Evolutionary conservation across 306 rosid genomes (phyloP).

Genomic region (Gynostemma pentaphyllum): DNA sequence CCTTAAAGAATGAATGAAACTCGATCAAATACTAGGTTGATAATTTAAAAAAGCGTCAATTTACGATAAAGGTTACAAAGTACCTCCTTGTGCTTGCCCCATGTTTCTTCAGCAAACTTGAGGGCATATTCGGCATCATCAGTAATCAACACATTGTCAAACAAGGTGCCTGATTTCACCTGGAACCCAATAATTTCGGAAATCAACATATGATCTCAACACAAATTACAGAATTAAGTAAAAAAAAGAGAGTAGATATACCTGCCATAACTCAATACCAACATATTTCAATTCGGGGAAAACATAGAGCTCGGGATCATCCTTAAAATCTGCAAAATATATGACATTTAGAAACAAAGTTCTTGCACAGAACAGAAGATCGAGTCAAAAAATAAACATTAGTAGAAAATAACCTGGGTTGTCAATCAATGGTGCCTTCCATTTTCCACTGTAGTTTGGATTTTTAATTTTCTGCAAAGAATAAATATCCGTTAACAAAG

Average conservation of each 20-base stretch:
- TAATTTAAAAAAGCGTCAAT: not conserved
- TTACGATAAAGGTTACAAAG: conserved; percentile 8
- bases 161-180: conserved; percentile 98
- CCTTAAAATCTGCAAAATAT: conserved; percentile 60
- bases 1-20: conserved; percentile 37
- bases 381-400: not conserved
- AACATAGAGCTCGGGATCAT: conserved; percentile 86
- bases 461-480: conserved; percentile 79
- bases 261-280: conserved; percentile 99
- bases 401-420: conserved; percentile 61
- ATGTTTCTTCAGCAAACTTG: conserved; percentile 82
- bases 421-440: conserved; percentile 96
- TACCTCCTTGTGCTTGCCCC: conserved; percentile 94
- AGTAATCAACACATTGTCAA: conserved; percentile 70
- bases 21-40: conserved; percentile 7
- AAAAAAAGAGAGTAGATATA: conserved; percentile 11
- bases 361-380: not conserved
- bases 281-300: conserved; percentile 87
- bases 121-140: conserved; percentile 93
- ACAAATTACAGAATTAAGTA: not conserved
- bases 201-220: conserved; percentile 13
- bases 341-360: not conserved
- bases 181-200: conserved; percentile 21
- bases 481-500: conserved; percentile 12
- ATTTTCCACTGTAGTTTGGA: conserved; percentile 83